These are phyloP conservation scores for Lipomyces oligophaga DNA, from an alignment of 805 yeast genomes.

Conservation along the genomic window DNA sequence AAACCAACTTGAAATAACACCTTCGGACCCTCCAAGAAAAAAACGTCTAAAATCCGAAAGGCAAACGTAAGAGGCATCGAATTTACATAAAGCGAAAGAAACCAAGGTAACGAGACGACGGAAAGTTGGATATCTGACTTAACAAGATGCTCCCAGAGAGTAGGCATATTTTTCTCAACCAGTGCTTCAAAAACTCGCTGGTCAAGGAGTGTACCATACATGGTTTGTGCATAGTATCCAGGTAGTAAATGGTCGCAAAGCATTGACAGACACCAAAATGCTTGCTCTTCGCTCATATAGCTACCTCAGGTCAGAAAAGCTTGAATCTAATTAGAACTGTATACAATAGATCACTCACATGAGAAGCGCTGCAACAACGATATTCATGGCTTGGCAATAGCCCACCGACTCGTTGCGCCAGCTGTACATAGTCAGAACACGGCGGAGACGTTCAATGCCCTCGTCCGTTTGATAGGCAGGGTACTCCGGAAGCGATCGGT, in stretches of 20 bases:
- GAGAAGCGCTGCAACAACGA: conserved; percentile 52
- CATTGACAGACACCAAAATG: conserved; percentile 83
- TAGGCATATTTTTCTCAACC: conserved; percentile 85
- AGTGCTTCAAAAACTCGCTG: conserved; percentile 90
- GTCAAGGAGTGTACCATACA: conserved; percentile 94
- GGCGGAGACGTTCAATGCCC: conserved; percentile 78
- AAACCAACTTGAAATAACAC: conserved; percentile 89
- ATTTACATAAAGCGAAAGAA: conserved; percentile 79
- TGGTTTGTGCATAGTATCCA: conserved; percentile 92
- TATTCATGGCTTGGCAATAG: conserved; percentile 98
- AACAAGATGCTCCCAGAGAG: conserved; percentile 76
- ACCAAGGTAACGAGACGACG: conserved; percentile 95
- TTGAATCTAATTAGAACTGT: neutral
- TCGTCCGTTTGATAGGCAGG: conserved; percentile 84
- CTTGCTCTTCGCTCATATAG: conserved; percentile 89
- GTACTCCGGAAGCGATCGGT: conserved; percentile 92
- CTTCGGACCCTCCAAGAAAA: conserved; percentile 84
- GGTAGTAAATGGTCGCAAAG: conserved; percentile 85
- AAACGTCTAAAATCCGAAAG: conserved; percentile 82
- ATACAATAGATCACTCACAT: conserved; percentile 32
- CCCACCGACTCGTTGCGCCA: conserved; percentile 98
- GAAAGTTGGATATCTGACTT: conserved; percentile 83
- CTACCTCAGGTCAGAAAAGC: conserved; percentile 40
- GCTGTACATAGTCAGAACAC: conserved; percentile 89
- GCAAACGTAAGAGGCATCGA: conserved; percentile 95